phyloP scores from a whole-genome alignment of 441 rosid species.

The Populus hybrid region DNA sequence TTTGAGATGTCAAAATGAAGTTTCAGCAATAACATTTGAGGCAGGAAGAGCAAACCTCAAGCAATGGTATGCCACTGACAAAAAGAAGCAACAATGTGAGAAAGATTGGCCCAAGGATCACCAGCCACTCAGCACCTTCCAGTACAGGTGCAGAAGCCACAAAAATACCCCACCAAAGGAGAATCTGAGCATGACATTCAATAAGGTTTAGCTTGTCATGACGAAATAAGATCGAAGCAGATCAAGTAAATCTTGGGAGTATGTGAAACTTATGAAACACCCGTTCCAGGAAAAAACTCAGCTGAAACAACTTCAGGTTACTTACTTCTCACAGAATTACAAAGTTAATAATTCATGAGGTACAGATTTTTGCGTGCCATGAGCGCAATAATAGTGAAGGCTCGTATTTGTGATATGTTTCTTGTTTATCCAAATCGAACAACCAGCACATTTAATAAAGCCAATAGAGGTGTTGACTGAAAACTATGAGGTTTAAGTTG shows the following conservation, averaged over 20 bases:
- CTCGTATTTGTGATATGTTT: not conserved
- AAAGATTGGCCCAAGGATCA: constrained; percentile 74
- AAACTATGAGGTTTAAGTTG: not conserved
- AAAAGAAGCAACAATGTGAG: constrained; percentile 83
- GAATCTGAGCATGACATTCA: constrained; percentile 45
- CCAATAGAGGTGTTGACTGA: not conserved
- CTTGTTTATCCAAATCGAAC: not conserved
- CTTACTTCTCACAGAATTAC: not conserved
- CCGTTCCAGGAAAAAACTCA: not conserved
- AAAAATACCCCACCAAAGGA: constrained; percentile 94
- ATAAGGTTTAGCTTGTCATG: not conserved
- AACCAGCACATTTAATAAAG: not conserved
- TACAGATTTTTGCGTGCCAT: not conserved
- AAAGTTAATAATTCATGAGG: not conserved
- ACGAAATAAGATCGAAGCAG: not conserved
- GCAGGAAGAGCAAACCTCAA: constrained; percentile 57
- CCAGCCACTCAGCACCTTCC: constrained; percentile 77
- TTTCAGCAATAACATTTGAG: not conserved
- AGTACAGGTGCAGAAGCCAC: constrained; percentile 72
- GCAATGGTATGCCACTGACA: constrained; percentile 86
- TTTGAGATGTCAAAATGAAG: not conserved
- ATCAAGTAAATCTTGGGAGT: not conserved
- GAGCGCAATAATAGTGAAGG: not conserved
- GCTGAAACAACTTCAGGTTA: not conserved
- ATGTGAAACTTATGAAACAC: not conserved